Conservation (phyloP, 2,329 filamentous ascomycete species). For the Exserohilum rostratum region DNA sequence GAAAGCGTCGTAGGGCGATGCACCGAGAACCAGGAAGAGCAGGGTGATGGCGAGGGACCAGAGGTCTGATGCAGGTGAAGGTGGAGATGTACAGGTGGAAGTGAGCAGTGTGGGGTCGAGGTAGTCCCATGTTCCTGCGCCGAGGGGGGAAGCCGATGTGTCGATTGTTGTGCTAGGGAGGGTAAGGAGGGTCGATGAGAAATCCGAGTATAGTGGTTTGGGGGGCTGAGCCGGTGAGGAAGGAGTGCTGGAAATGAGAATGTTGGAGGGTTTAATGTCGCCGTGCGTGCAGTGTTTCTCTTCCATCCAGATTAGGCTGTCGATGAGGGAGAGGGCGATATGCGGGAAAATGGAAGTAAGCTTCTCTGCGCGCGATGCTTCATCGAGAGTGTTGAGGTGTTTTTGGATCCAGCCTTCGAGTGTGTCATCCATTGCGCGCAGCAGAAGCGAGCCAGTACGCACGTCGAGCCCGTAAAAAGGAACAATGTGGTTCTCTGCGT, state of each 20-base stretch:
- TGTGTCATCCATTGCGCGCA: constrained; percentile 42
- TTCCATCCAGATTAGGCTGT: constrained; percentile 52
- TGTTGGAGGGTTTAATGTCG: constrained; percentile 57
- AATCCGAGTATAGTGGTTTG: constrained; percentile 51
- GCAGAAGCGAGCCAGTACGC: constrained; percentile 37
- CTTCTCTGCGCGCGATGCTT: constrained; percentile 38
- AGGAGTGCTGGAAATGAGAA: constrained; percentile 45
- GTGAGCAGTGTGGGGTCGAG: constrained; percentile 48
- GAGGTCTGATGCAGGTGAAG: constrained; percentile 48
- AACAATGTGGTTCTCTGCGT: constrained; percentile 33
- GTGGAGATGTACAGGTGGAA: constrained; percentile 26
- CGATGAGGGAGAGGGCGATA: constrained; percentile 49
- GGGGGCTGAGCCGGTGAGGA: constrained; percentile 10
- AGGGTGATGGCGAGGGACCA: constrained; percentile 56
- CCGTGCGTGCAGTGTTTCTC: constrained; percentile 49
- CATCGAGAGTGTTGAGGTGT: constrained; percentile 36
- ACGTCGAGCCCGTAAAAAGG: constrained; percentile 43
- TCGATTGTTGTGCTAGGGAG: constrained; percentile 12
- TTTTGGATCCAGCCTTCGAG: constrained; percentile 42
- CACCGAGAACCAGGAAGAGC: constrained; percentile 51
- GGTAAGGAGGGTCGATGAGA: constrained; percentile 48
- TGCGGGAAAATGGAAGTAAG: constrained; percentile 49
- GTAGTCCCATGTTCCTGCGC: constrained; percentile 56
- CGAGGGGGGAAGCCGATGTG: constrained; percentile 34
- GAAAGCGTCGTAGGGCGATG: constrained; percentile 50